Conservation (phyloP, 345 rosid species). For the Firmiana major region DNA sequence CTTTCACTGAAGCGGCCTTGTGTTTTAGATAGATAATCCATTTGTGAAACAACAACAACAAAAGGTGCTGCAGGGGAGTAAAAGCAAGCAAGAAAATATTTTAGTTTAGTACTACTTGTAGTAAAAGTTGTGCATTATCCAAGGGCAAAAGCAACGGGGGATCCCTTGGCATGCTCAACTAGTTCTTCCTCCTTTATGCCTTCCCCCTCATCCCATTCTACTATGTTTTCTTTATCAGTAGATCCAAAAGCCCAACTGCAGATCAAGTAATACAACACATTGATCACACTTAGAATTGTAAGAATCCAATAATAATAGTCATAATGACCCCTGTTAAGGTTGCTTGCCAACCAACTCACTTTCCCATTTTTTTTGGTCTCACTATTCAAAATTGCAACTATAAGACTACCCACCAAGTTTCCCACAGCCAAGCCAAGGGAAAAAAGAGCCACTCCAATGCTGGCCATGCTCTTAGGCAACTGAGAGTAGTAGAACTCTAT, state of each 20-base stretch:
- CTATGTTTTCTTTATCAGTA: constrained; percentile 24
- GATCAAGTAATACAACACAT: constrained; percentile 35
- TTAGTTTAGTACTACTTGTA: not conserved
- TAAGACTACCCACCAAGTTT: constrained; percentile 35
- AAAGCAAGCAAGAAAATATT: not conserved
- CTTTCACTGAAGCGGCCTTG: no score
- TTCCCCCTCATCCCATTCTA: constrained; percentile 31
- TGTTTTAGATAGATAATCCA: no score
- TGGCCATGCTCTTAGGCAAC: constrained; percentile 50
- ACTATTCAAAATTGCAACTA: constrained; percentile 21
- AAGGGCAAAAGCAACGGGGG: not conserved
- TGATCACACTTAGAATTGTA: constrained; percentile 26
- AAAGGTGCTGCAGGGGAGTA: not conserved
- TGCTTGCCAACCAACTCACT: constrained; percentile 42
- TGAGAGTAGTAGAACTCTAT: constrained; percentile 53
- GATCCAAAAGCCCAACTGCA: constrained; percentile 41
- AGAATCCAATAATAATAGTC: constrained; percentile 61
- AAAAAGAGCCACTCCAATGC: constrained; percentile 41
- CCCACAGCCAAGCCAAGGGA: constrained; percentile 35
- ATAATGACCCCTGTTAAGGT: constrained; percentile 41
- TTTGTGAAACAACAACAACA: no score
- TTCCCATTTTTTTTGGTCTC: constrained; percentile 19
- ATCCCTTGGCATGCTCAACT: not conserved
- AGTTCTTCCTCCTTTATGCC: not conserved
- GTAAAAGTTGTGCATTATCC: not conserved